Percentiles rank a stretch among this genome's conserved stretches.
Evolutionary conservation across 805 yeast genomes (phyloP).

Genomic region (Saturnispora sanitii): DNA sequence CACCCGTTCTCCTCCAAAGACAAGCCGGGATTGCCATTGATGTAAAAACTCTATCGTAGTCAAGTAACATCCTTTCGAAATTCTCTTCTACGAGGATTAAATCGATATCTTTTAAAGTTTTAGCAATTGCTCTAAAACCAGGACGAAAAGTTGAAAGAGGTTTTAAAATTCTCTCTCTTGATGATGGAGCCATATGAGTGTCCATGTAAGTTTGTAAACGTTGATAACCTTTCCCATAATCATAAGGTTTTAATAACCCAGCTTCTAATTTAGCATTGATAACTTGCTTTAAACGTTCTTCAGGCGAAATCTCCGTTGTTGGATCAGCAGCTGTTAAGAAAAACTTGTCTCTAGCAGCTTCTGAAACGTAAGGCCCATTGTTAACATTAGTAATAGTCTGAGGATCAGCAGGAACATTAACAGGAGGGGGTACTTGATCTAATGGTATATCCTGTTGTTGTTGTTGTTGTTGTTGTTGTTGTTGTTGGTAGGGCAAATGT

Average conservation of each 20-base stretch:
- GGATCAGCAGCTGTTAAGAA: conserved; percentile 97
- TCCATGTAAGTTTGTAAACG: conserved; percentile 87
- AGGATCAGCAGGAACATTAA: too few relatives aligned
- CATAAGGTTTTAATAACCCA: conserved; percentile 83
- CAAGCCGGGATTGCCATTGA: conserved; percentile 98
- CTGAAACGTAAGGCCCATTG: conserved; percentile 47
- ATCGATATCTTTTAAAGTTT: conserved; percentile 83
- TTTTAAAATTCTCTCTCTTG: conserved; percentile 75
- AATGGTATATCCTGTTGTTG: conserved; percentile 10
- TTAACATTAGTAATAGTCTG: too few relatives aligned
- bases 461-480: conserved; percentile 12
- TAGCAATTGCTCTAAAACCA: conserved; percentile 86
- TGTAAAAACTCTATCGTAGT: conserved; percentile 90
- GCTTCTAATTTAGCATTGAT: conserved; percentile 92
- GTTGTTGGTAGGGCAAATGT: conserved; percentile 15
- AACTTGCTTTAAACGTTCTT: conserved; percentile 84
- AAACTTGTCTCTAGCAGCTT: conserved; percentile 84
- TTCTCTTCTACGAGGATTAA: conserved; percentile 86
- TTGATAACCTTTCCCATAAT: conserved; percentile 90
- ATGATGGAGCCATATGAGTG: conserved; percentile 74
- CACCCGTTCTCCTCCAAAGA: conserved; percentile 95
- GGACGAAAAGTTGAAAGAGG: conserved; percentile 84
- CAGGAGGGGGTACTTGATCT: conserved; percentile 16
- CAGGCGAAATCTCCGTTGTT: conserved; percentile 87
- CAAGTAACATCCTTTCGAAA: conserved; percentile 86